These are phyloP conservation scores for Guyanaporus albipodus DNA, from an alignment of 768 basidiomycete genomes.

Conservation along the genomic window DNA sequence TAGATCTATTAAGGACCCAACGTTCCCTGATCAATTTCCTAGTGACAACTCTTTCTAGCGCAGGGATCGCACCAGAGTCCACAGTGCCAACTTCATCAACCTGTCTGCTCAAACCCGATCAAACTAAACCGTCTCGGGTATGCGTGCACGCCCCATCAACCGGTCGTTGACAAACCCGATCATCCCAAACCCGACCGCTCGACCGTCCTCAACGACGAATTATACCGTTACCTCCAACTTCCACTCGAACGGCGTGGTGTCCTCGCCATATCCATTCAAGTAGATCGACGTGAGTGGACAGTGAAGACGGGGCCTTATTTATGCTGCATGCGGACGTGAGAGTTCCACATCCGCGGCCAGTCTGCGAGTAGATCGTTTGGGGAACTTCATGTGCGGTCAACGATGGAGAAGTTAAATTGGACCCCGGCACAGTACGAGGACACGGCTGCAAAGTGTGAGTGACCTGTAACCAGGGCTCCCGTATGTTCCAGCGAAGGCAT, in stretches of 20 bases:
- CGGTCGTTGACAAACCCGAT: constrained; percentile 12
- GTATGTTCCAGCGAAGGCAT: constrained; percentile 36
- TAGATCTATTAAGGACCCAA: too few species aligned
- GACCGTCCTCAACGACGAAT: constrained; percentile 25
- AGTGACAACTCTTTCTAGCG: too few species aligned
- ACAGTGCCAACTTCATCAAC: too few species aligned
- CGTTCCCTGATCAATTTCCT: too few species aligned
- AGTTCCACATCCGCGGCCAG: constrained; percentile 34
- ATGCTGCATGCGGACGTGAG: constrained; percentile 35
- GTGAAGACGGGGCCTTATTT: constrained; percentile 13
- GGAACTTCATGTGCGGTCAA: constrained; percentile 16
- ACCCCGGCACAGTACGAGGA: constrained; percentile 24
- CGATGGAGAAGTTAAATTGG: constrained; percentile 25
- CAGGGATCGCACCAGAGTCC: too few species aligned
- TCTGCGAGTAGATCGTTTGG: constrained; percentile 25
- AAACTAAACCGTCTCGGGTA: constrained; percentile 27
- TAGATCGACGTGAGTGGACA: constrained; percentile 28
- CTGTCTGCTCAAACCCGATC: constrained; percentile 11
- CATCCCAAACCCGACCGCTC: constrained; percentile 30
- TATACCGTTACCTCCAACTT: constrained; percentile 10
- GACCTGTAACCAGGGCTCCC: constrained; percentile 35
- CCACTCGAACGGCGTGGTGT: constrained; percentile 31
- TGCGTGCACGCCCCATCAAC: constrained; percentile 22
- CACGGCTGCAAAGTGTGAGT: constrained; percentile 34
- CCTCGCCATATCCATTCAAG: constrained; percentile 37